phyloP scores from a whole-genome alignment of 139 green algal species.

The Auxenochlorella pyrenoidosa region DNA sequence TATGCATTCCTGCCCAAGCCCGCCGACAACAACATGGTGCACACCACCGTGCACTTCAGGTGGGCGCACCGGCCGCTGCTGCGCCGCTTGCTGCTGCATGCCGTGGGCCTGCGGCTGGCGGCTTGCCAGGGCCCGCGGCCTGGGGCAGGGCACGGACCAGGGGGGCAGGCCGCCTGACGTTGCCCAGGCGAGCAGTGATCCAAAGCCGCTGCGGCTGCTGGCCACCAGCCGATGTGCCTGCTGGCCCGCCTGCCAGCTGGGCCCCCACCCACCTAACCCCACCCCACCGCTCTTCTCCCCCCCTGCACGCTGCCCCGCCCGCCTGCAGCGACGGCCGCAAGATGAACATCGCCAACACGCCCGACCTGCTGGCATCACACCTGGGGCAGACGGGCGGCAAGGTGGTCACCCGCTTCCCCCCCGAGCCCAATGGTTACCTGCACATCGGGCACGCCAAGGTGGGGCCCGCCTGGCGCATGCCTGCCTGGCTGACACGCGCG shows the following conservation, averaged over 20 bases:
- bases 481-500: too few species aligned
- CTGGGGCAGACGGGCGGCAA: constrained; percentile 85
- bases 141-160: neutral
- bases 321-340: constrained; percentile 50
- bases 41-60: constrained; percentile 73
- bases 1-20: constrained; percentile 90
- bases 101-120: too few species aligned
- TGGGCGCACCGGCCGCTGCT: neutral
- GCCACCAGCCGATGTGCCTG: too few species aligned
- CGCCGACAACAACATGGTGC: constrained; percentile 83
- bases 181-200: too few species aligned
- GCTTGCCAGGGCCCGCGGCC: too few species aligned
- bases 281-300: neutral
- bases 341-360: constrained; percentile 89
- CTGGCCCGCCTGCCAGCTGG: too few species aligned
- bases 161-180: too few species aligned
- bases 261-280: neutral
- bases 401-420: constrained; percentile 96
- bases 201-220: too few species aligned
- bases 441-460: constrained; percentile 98
- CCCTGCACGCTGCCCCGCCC: neutral
- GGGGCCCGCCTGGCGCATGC: too few species aligned
- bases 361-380: constrained; percentile 82
- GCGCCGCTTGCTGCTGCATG: too few species aligned
- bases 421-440: constrained; percentile 95